These are phyloP conservation scores for Effrenium voratum DNA, from an alignment of 73 alveolate genomes.

Conservation along the genomic window DNA sequence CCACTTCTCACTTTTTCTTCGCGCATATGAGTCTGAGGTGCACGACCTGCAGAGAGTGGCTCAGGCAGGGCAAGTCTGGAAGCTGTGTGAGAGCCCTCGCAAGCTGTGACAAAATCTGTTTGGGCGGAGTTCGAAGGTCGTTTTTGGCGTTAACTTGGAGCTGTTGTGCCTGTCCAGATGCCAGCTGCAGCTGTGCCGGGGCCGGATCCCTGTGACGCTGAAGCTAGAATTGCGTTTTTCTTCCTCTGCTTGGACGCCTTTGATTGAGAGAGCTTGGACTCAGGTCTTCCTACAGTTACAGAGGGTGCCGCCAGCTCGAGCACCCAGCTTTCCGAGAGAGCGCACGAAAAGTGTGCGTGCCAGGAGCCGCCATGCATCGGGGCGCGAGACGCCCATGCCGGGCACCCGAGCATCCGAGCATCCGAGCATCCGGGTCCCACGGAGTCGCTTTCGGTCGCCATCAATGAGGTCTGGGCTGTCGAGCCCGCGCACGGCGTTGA, in stretches of 20 bases:
- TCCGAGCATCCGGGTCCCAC: too few species aligned
- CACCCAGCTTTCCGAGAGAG: neutral
- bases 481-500: conserved; percentile 40
- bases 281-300: conserved; percentile 24
- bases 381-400: conserved; percentile 52
- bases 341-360: neutral
- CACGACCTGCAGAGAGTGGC: conserved; percentile 5
- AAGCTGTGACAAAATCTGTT: too few species aligned
- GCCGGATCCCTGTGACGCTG: neutral
- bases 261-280: neutral
- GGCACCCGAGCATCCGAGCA: neutral
- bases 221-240: neutral
- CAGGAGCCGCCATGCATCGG: conserved; percentile 70
- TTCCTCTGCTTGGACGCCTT: neutral
- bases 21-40: neutral
- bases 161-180: neutral
- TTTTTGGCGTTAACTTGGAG: too few species aligned
- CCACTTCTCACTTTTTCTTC: too few species aligned
- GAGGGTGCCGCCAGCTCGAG: conserved; percentile 19
- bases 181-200: neutral
- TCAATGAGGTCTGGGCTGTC: conserved; percentile 47
- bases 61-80: neutral
- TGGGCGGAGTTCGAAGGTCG: too few species aligned
- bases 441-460: neutral
- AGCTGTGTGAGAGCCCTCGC: neutral